A percentile compares a stretch with the other conserved stretches of the same genome.
These are phyloP conservation scores for Sugiyamaella neomexicana DNA, from an alignment of 1,139 yeast species.

Conservation along the genomic window DNA sequence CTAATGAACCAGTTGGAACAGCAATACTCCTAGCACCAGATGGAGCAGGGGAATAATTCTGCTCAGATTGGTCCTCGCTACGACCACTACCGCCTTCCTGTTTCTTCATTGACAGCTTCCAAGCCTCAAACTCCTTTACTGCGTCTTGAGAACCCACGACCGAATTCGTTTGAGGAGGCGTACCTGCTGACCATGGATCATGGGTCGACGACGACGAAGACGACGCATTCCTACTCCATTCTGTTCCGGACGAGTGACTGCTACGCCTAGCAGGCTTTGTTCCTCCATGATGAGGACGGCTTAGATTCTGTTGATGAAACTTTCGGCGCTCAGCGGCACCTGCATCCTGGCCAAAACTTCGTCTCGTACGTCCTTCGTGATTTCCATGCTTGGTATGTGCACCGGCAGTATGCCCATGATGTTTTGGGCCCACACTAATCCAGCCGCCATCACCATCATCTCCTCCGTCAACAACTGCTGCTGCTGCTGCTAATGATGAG, in stretches of 20 bases:
- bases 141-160: slow-evolving; percentile 23
- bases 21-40: neutral
- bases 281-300: slow-evolving; percentile 9
- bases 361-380: slow-evolving; percentile 7
- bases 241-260: slow-evolving; percentile 13
- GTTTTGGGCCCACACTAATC: slow-evolving; percentile 37
- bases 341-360: slow-evolving; percentile 12
- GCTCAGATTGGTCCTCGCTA: neutral
- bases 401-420: slow-evolving; percentile 11
- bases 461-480: slow-evolving; percentile 14
- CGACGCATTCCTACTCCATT: neutral
- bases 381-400: neutral
- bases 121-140: slow-evolving; percentile 23
- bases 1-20: neutral
- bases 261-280: slow-evolving; percentile 9
- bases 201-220: neutral
- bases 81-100: neutral
- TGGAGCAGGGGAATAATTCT: neutral
- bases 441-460: slow-evolving; percentile 39
- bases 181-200: slow-evolving; percentile 1
- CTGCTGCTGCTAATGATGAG: no score
- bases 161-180: neutral
- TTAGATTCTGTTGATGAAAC: slow-evolving; percentile 9
- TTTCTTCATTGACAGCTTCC: slow-evolving; percentile 19
- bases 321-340: slow-evolving; percentile 14